A percentile compares a stretch with the other conserved stretches of the same genome.
phyloP scores from a whole-genome alignment of 2,329 filamentous ascomycete species.

The Chaetomium globosum region DNA sequence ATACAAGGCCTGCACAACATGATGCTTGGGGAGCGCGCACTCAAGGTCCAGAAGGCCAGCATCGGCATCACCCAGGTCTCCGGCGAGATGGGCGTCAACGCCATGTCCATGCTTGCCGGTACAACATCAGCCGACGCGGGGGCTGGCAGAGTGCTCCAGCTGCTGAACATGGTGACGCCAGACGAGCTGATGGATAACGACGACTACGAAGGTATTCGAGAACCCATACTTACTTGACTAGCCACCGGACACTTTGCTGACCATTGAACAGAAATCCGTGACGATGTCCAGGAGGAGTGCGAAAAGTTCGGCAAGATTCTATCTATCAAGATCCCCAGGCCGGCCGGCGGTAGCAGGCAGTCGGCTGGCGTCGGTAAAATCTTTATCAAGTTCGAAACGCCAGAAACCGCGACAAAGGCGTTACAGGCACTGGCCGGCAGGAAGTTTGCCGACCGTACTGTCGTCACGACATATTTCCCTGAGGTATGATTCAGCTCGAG shows the following conservation, averaged over 20 bases:
- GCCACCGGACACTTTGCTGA: not conserved
- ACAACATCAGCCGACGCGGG: conserved; percentile 80
- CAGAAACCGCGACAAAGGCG: conserved; percentile 79
- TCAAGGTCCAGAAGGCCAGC: conserved; percentile 86
- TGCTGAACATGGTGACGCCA: conserved; percentile 97
- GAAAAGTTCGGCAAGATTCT: conserved; percentile 82
- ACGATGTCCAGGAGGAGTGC: conserved; percentile 93
- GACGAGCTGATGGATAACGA: conserved; percentile 93
- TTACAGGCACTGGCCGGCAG: conserved; percentile 87
- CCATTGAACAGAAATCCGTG: conserved; percentile 79
- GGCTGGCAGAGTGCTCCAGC: conserved; percentile 79
- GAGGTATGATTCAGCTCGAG: conserved; percentile 60
- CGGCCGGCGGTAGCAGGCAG: conserved; percentile 78
- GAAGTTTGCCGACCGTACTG: conserved; percentile 94
- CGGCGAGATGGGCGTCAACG: conserved; percentile 94
- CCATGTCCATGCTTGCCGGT: conserved; percentile 95
- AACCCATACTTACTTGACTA: not conserved
- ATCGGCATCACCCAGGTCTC: conserved; percentile 91
- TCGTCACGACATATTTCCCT: conserved; percentile 94
- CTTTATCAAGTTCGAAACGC: conserved; percentile 85
- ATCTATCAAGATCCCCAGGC: conserved; percentile 91
- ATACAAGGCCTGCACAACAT: conserved; percentile 91
- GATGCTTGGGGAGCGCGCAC: conserved; percentile 82
- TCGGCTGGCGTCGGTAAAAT: conserved; percentile 95
- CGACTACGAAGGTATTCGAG: conserved; percentile 81